Percentiles rank a stretch among this genome's conserved stretches.
Evolutionary conservation across 805 yeast species (phyloP).

Genomic region (Starmera dryadoides): DNA sequence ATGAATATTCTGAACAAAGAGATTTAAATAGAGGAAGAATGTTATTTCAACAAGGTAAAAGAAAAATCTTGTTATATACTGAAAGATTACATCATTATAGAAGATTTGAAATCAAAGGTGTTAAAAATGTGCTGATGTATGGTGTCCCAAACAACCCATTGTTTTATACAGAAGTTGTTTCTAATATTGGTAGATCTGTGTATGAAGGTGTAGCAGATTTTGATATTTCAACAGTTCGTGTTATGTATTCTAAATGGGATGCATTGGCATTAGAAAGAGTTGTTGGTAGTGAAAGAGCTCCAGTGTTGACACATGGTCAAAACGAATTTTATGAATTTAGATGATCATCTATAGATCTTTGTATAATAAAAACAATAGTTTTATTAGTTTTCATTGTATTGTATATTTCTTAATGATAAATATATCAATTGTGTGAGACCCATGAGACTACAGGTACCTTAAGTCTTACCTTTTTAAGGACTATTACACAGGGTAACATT

Average conservation of each 20-base stretch:
- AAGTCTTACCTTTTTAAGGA: too few species aligned
- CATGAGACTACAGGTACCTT: too few species aligned
- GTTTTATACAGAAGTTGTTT: conserved; percentile 72
- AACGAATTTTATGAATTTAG: conserved; percentile 73
- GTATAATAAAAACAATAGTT: neutral
- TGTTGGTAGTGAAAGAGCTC: conserved; percentile 72
- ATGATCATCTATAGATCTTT: conserved; percentile 15
- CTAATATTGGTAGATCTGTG: conserved; percentile 56
- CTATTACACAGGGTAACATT: too few species aligned
- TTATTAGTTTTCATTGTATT: too few species aligned
- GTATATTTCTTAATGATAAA: too few species aligned
- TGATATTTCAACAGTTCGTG: conserved; percentile 49
- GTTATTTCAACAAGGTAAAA: conserved; percentile 53
- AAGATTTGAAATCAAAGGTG: conserved; percentile 79
- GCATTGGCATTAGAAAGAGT: conserved; percentile 70
- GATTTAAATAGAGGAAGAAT: conserved; percentile 67
- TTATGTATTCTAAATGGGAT: conserved; percentile 74
- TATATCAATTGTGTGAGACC: too few species aligned
- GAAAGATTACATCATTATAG: conserved; percentile 92
- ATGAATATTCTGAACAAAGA: conserved; percentile 77
- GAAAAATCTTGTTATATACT: conserved; percentile 75
- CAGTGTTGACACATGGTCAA: conserved; percentile 58
- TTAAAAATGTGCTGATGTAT: conserved; percentile 73
- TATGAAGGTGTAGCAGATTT: conserved; percentile 45
- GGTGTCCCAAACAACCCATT: conserved; percentile 79